Conservation (phyloP, 441 rosid species). For the Pelargonium cotyledonis region DNA sequence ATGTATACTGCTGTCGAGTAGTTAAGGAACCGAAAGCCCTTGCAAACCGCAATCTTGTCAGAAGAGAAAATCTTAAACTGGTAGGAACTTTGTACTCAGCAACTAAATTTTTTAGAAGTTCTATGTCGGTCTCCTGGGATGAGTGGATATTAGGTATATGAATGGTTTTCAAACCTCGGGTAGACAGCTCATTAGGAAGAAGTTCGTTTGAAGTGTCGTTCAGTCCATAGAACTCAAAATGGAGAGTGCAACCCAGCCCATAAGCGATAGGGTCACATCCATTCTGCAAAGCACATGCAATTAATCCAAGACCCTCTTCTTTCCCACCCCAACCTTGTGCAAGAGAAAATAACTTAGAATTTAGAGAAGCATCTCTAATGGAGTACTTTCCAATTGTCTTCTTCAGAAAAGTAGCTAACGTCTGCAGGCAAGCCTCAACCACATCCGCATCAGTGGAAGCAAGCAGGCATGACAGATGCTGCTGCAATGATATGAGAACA, state of each 20-base stretch:
- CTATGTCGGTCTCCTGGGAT: conserved; percentile 62
- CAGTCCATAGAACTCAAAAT: conserved; percentile 85
- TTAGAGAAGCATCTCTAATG: conserved; percentile 73
- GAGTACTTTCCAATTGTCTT: conserved; percentile 77
- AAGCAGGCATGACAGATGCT: conserved; percentile 89
- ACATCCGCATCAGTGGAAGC: conserved; percentile 97
- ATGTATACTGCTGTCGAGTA: conserved; percentile 74
- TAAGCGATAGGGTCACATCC: conserved; percentile 62
- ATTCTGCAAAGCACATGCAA: conserved; percentile 60
- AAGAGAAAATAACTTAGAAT: conserved; percentile 75
- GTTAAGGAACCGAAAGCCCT: conserved; percentile 75
- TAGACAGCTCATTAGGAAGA: conserved; percentile 34
- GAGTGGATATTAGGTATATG: conserved; percentile 55
- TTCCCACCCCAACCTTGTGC: conserved; percentile 99
- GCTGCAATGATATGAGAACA: conserved; percentile 49
- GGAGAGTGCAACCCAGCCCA: conserved; percentile 87
- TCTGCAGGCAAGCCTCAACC: conserved; percentile 86
- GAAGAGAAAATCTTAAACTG: conserved; percentile 69
- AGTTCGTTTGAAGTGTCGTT: conserved; percentile 34
- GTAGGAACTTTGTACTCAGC: conserved; percentile 68
- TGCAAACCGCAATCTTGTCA: conserved; percentile 86
- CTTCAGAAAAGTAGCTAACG: conserved; percentile 81
- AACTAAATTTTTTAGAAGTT: conserved; percentile 70
- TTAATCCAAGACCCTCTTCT: conserved; percentile 96
- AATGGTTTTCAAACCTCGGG: conserved; percentile 65